phyloP scores from a whole-genome alignment of 2,329 filamentous ascomycete species.

The Chrysoporthe deuterocubensis region DNA sequence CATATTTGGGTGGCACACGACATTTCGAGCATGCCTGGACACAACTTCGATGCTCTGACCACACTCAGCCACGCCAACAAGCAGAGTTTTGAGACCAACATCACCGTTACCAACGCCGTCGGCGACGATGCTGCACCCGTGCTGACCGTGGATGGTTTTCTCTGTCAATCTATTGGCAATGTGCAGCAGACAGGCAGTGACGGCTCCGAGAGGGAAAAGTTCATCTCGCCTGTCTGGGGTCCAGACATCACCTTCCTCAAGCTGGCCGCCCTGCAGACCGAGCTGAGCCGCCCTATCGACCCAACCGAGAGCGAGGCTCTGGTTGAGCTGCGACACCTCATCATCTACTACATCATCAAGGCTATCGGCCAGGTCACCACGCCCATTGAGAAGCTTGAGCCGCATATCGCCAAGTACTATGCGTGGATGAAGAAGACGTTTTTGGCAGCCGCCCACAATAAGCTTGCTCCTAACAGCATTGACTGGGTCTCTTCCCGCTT shows the following conservation, averaged over 20 bases:
- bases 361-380: background rate
- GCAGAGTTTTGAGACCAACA: conserved; percentile 7
- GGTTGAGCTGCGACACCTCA: conserved; percentile 11
- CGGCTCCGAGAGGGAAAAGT: background rate
- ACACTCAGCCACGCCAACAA: background rate
- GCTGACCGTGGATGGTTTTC: background rate
- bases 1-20: conserved; percentile 4
- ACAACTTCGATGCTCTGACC: background rate
- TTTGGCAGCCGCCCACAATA: conserved; percentile 7
- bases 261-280: background rate
- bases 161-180: conserved; percentile 4
- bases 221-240: background rate
- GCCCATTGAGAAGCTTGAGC: background rate
- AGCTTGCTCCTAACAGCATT: conserved; percentile 4
- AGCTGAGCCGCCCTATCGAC: background rate
- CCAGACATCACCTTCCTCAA: conserved; percentile 3
- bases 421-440: conserved; percentile 13
- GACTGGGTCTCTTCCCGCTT: conserved; percentile 12
- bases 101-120: background rate
- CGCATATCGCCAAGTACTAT: conserved; percentile 5
- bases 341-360: conserved; percentile 25
- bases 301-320: background rate
- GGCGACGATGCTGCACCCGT: background rate
- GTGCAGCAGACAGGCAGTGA: background rate
- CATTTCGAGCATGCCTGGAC: background rate